Evolutionary conservation across 495 filamentous ascomycete genomes (phyloP).

Genomic region (Hapsidospora chrysogenum): DNA sequence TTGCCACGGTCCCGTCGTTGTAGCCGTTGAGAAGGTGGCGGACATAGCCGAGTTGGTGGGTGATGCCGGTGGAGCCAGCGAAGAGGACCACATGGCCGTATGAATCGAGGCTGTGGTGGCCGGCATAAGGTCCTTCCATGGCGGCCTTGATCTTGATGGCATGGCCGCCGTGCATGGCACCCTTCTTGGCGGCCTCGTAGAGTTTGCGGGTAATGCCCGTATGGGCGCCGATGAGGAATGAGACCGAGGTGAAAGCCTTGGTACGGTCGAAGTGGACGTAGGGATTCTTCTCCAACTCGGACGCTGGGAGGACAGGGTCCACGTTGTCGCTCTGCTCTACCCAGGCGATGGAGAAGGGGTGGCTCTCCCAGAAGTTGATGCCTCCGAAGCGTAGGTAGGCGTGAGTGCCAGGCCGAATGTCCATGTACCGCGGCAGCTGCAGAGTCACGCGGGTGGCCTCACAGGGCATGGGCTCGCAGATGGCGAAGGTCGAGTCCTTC

Average conservation of each 20-base stretch:
- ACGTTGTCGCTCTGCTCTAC: constrained; percentile 27
- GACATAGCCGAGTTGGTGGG: constrained; percentile 82
- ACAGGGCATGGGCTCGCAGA: constrained; percentile 61
- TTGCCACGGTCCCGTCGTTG: constrained; percentile 57
- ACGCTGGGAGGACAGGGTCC: constrained; percentile 9
- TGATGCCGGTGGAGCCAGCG: constrained; percentile 86
- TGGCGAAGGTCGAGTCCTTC: constrained; percentile 49
- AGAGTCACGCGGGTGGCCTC: constrained; percentile 74
- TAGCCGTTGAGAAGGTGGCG: constrained; percentile 61
- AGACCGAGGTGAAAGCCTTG: constrained; percentile 35
- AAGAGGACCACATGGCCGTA: constrained; percentile 86
- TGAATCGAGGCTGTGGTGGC: constrained; percentile 64
- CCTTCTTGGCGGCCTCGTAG: constrained; percentile 28
- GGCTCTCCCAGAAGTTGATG: constrained; percentile 65
- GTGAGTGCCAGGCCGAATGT: constrained; percentile 71
- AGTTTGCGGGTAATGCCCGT: constrained; percentile 78
- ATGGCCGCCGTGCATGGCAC: constrained; percentile 7
- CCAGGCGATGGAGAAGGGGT: constrained; percentile 93
- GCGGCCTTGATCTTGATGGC: constrained; percentile 23
- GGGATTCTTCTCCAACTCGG: constrained; percentile 10
- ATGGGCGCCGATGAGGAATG: constrained; percentile 68
- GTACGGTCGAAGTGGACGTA: constrained; percentile 7
- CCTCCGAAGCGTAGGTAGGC: constrained; percentile 70
- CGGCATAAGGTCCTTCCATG: constrained; percentile 81
- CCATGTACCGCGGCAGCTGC: constrained; percentile 57